Evolutionary conservation across 2,329 filamentous ascomycete genomes (phyloP).

Genomic region (Diplodia corticola): DNA sequence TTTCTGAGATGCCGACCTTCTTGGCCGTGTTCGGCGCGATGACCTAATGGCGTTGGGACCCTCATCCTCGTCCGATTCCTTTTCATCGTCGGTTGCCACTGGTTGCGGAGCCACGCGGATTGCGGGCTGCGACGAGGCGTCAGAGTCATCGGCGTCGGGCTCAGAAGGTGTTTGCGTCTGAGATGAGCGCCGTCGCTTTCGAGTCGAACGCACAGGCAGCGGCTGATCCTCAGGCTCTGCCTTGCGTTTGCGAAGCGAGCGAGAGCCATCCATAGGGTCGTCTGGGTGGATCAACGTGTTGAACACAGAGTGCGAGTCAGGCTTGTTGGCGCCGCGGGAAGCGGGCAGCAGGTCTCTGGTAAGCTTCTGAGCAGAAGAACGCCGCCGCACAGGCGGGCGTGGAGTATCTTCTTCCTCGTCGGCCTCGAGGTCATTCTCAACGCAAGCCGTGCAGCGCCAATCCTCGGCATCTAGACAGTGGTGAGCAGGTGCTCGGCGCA

Average conservation of each 20-base stretch:
- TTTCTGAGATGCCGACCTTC: constrained; percentile 51
- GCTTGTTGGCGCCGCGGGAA: constrained; percentile 62
- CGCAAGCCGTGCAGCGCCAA: constrained; percentile 64
- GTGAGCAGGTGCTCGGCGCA: constrained; percentile 20
- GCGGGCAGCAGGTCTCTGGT: constrained; percentile 72
- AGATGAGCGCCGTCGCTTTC: constrained; percentile 41
- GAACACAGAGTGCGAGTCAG: constrained; percentile 76
- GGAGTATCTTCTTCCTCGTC: constrained; percentile 43
- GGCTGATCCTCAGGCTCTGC: constrained; percentile 70
- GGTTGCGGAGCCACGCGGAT: constrained; percentile 33
- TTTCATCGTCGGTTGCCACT: constrained; percentile 11
- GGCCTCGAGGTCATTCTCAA: constrained; percentile 53
- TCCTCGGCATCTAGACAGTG: constrained; percentile 52
- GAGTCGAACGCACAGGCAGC: constrained; percentile 42
- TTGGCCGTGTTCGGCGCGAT: constrained; percentile 32
- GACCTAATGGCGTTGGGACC: constrained; percentile 27
- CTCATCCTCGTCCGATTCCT: constrained; percentile 28
- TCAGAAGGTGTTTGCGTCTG: constrained; percentile 28
- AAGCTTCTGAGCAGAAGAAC: constrained; percentile 64
- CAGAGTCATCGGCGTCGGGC: constrained; percentile 26
- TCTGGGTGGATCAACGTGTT: constrained; percentile 71
- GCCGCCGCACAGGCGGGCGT: constrained; percentile 48
- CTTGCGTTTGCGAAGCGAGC: constrained; percentile 80
- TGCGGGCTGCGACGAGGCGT: constrained; percentile 34
- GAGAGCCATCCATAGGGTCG: constrained; percentile 73